phyloP scores from a whole-genome alignment of 768 basidiomycete genomes.

The Trametes cinnabarina region DNA sequence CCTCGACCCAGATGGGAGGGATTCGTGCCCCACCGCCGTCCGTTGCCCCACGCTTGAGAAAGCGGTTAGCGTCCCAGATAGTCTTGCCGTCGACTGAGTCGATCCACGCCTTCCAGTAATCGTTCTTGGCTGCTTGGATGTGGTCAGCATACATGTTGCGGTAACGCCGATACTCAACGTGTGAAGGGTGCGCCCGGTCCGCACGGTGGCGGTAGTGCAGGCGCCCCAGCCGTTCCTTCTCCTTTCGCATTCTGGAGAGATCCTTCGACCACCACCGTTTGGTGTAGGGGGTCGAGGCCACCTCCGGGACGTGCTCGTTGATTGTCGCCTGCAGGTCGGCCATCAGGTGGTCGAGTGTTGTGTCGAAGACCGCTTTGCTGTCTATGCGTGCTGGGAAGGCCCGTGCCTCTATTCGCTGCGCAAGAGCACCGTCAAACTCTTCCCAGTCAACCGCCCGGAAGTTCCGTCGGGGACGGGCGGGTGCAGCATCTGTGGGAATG shows the following conservation, averaged over 20 bases:
- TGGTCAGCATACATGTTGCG: conserved; percentile 17
- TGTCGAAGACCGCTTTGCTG: conserved; percentile 11
- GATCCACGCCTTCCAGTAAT: conserved; percentile 28
- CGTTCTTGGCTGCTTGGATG: conserved; percentile 21
- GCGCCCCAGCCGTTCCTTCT: conserved; percentile 18
- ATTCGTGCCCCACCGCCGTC: conserved; percentile 22
- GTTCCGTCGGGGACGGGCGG: conserved; percentile 15
- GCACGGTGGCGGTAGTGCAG: conserved; percentile 6
- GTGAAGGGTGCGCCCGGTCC: conserved; percentile 11
- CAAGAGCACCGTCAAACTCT: conserved; percentile 26
- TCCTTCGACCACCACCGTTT: conserved; percentile 37
- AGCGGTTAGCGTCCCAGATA: conserved; percentile 25
- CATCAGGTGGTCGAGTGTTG: background rate
- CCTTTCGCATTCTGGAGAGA: conserved; percentile 22
- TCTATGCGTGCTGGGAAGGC: background rate
- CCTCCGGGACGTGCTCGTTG: conserved; percentile 18
- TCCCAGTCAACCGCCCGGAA: conserved; percentile 35
- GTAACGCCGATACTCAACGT: conserved; percentile 15
- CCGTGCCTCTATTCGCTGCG: background rate
- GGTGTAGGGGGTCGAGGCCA: conserved; percentile 20
- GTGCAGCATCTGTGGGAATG: background rate
- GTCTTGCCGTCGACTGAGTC: conserved; percentile 9
- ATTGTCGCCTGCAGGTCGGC: conserved; percentile 22
- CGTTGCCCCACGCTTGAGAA: background rate
- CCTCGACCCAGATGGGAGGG: conserved; percentile 12